Conservation (phyloP, 495 filamentous ascomycete genomes). For the Podospora anserina region DNA sequence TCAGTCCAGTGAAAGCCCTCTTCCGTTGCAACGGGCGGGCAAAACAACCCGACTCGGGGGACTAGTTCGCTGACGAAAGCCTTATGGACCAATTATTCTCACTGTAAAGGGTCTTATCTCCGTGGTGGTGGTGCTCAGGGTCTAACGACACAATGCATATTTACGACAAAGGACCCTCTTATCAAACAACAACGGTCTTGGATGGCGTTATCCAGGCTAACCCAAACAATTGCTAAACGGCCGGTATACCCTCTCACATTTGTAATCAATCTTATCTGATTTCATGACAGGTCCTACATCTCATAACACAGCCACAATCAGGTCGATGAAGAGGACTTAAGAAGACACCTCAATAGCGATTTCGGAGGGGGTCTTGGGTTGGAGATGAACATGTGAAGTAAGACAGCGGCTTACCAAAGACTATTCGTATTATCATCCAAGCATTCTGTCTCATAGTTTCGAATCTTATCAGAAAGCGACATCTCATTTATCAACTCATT, state of each 20-base stretch:
- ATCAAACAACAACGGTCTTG: neutral
- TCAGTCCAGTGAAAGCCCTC: neutral
- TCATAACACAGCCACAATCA: neutral
- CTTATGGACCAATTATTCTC: neutral
- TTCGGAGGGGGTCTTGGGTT: neutral
- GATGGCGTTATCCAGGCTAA: neutral
- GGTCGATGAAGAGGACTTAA: neutral
- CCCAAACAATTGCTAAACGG: neutral
- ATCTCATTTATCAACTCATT: too few species aligned
- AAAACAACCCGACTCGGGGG: neutral
- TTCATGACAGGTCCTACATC: neutral
- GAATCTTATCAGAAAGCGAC: too few species aligned
- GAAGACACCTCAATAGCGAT: neutral
- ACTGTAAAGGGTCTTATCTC: neutral
- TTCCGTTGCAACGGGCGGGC: neutral
- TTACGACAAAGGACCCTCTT: neutral
- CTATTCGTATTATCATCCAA: too few species aligned
- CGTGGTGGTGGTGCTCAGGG: neutral
- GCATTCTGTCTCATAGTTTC: too few species aligned
- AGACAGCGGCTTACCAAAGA: too few species aligned
- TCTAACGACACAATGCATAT: neutral
- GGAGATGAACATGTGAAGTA: neutral
- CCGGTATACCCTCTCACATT: neutral
- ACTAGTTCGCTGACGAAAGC: neutral
- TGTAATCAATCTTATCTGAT: neutral